Percentiles rank a stretch among this genome's conserved stretches.
Evolutionary conservation across 2,329 filamentous ascomycete species (phyloP).

Genomic region (Ophiosphaerella herpotricha): DNA sequence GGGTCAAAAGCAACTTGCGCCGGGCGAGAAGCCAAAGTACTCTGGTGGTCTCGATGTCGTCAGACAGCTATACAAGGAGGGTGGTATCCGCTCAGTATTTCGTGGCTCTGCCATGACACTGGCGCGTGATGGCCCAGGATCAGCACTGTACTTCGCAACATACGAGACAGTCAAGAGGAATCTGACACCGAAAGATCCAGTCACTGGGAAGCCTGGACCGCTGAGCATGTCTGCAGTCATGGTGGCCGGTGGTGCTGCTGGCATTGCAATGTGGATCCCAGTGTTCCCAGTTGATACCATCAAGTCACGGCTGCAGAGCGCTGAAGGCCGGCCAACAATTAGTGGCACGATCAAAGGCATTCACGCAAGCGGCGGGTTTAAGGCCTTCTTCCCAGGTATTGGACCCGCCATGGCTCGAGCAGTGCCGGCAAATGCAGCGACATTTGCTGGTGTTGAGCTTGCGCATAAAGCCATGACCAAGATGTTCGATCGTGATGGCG

Average conservation of each 20-base stretch:
- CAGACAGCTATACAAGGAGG: constrained; percentile 87
- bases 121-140: constrained; percentile 89
- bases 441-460: constrained; percentile 84
- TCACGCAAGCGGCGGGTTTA: constrained; percentile 81
- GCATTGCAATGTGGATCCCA: constrained; percentile 98
- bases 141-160: constrained; percentile 93
- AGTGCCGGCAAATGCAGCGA: constrained; percentile 94
- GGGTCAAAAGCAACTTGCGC: constrained; percentile 81
- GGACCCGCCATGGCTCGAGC: constrained; percentile 90
- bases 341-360: constrained; percentile 78
- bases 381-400: constrained; percentile 96
- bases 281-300: constrained; percentile 98
- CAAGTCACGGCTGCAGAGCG: constrained; percentile 91
- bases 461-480: constrained; percentile 83
- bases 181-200: constrained; percentile 80
- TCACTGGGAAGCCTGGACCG: constrained; percentile 72
- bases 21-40: constrained; percentile 93
- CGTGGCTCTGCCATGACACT: constrained; percentile 88
- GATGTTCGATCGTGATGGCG: constrained; percentile 60
- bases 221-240: constrained; percentile 83
- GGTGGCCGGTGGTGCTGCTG: constrained; percentile 84
- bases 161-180: constrained; percentile 94
- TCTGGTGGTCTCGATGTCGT: constrained; percentile 87
- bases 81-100: constrained; percentile 89
- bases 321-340: constrained; percentile 81